Evolutionary conservation across 306 rosid genomes (phyloP), one percentile per base, ranked within the genome.

Genomic region (Prunus armeniaca): DNA sequence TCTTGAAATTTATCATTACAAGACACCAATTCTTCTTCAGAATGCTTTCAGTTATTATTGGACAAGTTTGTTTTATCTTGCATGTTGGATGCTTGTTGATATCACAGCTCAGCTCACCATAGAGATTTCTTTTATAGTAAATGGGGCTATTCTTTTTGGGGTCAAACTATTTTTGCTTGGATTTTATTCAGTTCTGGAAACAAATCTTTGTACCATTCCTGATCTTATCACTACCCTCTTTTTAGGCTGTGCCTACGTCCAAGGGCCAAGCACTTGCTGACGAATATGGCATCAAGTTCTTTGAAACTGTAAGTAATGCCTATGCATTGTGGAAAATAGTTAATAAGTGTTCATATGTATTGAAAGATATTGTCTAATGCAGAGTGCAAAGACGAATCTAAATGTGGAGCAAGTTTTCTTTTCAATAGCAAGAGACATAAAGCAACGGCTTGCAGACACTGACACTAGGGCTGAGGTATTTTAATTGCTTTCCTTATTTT

Each of bases 191-290:
- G 28, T 60, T 15, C 3, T 12, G 12, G 14, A 74, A 74, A 30
- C 28, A 2, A 22, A 9, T n/a, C 14, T 60, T 68, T 62, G 22
- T 41, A 1, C 67, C 60, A 18, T 3, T 54, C 49, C 49, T 56
- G 38, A 76, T 69, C 19, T 1, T n/a, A 34, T 49, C 43, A 49
- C 72, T 5, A 17, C 54, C 63, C 55, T 67, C 30, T 10, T 24
- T 81, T 27, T 78, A 95, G 98, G 97, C 89, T 51, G 98, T 95
- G 71, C 93, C 97, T 65, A 92, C 95, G 30, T 80, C 97, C 76
- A 95, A 90, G 83, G 98, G 97, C 61, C 98, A 95, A 84, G 98
- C 96, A 78, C 96, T 95, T 70, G 98, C 97, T 13, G 95, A 90
- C 34, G 97, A 95, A 76, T 92, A 95, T 67, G 98, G 98, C 61